Base-by-base conservation (phyloP, 805 yeast genomes). In the Ogataea paraovalis region DNA sequence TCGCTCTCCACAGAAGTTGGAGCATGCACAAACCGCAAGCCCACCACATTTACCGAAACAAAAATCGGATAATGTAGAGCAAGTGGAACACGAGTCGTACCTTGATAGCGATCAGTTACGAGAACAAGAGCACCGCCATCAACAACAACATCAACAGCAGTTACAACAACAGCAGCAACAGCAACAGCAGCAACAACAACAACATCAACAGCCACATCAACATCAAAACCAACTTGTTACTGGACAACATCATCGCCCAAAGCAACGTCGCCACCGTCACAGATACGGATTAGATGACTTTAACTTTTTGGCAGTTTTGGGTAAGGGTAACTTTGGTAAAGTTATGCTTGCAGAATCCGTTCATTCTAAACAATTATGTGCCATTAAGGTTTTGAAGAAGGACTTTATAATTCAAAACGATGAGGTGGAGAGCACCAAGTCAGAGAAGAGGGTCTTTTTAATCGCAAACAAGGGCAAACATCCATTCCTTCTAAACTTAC, bases 321-420 rank as follows among this genome's bases (percentile, higher is more conserved):
- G 99, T 59, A 94, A 91, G 65, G 99, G 99, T 70, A 94, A 94
- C 66, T 94, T 94, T 66, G 99, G 99, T 69, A 94, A 94, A 64
- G 99, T 94, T 47, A 88, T 94, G 91, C 77, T 94, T 56, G 98
- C 97, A 1, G 96, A 92, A 69, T 87, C 96, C 14, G 83, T 92
- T 62, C 85, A 83, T 51, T 82, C 92, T 0, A 78, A 80, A 45
- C 79, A 81, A 47, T 69, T 94, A 47, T 94, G 97, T 71, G 99
- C 99, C 23, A 91, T 94, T 48, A 94, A 94, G 70, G 98, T 94
- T 22, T 77, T 94, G 68, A 94, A 94, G 76, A 94, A 94, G 68
- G 97, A 92, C 59, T 90, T 89, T 66, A 90, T 94, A 53, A 84
- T 94, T 48, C 96, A 92, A 59, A 89, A 91, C 62, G 97, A 92